Base-by-base conservation (phyloP, 495 filamentous ascomycete genomes). In the Podospora anserina region DNA sequence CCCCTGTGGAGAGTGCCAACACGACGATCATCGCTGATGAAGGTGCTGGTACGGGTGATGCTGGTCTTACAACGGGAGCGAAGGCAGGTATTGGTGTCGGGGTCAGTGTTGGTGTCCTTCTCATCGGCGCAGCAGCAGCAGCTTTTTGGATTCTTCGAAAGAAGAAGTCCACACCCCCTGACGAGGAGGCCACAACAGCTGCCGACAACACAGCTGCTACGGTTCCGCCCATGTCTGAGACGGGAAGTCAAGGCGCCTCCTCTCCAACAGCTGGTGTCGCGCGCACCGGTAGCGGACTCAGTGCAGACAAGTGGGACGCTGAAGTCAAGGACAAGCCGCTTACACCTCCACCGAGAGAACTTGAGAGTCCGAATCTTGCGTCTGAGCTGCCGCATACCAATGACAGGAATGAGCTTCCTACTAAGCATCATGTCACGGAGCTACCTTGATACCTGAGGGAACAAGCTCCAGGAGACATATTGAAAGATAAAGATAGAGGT, bases 41-140 rank as follows among this genome's bases (percentile, higher is more conserved):
- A 55, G 66, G 55, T 7, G 19, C 67, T 20, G 70, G 16, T 39
- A 27, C 32, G 7, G 55, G 20, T 0, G 56, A 63, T 13, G 34
- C 23, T n/a, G 72, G 72, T 26, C 64, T 69, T 6, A 34, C 66
- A 13, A 71, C 72, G 1, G 72, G 69, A 11, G 66, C 66, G 0
- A 71, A 74, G 53, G 67, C 66, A 1, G 72, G 72, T 1, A 62
- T 74, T 55, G 72, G 72, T 23, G 65, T 71, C 16, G 69, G 61
- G 30, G 67, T 68, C 9, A 44, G 58, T 39, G 60, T 69, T 32
- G 64, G 62, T 1, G 66, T 54, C 15, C 61, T 67, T 34, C 64
- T 68, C 16, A 16, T 74, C 30, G 49, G 53, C 7, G 60, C n/a
- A 39, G 66, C 64, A 2, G 69, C 59, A 55, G 39, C 65, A 13